A percentile compares a stretch with the other conserved stretches of the same genome.
Evolutionary conservation across 2,329 filamentous ascomycete species (phyloP).

Genomic region (Pseudogymnoascus sp.): DNA sequence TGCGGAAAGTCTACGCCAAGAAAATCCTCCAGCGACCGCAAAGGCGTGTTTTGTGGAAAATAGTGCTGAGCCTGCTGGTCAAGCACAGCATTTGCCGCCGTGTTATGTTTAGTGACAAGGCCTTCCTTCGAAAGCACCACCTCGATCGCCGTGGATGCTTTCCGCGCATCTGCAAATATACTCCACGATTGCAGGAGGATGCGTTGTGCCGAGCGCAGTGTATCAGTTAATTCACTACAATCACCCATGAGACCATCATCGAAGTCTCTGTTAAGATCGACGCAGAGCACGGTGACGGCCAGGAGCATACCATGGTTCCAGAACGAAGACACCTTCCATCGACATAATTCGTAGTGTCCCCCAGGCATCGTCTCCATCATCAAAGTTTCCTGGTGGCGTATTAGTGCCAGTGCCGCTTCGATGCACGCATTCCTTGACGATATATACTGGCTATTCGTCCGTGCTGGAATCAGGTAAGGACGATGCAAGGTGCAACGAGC

Average conservation of each 20-base stretch:
- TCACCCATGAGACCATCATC: background rate
- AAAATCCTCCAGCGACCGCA: background rate
- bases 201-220: background rate
- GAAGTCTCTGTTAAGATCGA: conserved; percentile 22
- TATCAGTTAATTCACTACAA: background rate
- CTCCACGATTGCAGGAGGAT: background rate
- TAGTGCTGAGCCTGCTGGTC: background rate
- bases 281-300: conserved; percentile 50
- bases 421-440: conserved; percentile 47
- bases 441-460: conserved; percentile 37
- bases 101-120: background rate
- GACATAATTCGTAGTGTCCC: conserved; percentile 12
- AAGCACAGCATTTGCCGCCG: background rate
- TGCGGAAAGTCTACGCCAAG: background rate
- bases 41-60: background rate
- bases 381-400: conserved; percentile 40
- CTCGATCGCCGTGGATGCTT: background rate
- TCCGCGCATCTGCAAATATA: background rate
- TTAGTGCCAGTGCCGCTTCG: conserved; percentile 39
- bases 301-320: conserved; percentile 54
- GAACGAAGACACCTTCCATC: conserved; percentile 49
- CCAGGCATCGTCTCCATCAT: conserved; percentile 33
- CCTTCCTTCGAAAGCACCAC: background rate
- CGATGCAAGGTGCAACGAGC: conserved; percentile 34
- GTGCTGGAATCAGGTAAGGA: conserved; percentile 38